Conservation (phyloP, 2,329 filamentous ascomycete genomes). For the Colletotrichum nymphaeae region DNA sequence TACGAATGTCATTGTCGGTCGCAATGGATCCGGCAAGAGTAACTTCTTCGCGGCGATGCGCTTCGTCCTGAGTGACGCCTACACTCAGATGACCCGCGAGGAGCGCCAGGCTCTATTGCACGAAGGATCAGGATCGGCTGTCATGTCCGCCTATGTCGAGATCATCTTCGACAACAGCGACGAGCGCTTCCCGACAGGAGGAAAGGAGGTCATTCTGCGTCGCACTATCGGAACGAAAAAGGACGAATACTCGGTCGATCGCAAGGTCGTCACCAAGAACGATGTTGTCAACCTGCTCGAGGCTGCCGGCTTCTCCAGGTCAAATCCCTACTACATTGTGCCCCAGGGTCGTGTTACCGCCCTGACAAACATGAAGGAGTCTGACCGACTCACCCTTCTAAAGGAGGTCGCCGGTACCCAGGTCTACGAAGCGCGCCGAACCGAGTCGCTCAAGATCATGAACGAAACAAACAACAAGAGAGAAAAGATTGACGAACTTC, state of each 20-base stretch:
- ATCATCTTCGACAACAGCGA: conserved; percentile 99
- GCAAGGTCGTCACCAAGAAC: conserved; percentile 93
- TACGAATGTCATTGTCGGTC: conserved; percentile 97
- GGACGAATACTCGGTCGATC: conserved; percentile 97
- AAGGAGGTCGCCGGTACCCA: conserved; percentile 99
- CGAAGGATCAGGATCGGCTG: conserved; percentile 95
- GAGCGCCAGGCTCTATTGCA: conserved; percentile 97
- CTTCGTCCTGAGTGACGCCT: conserved; percentile 97
- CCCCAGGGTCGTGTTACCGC: conserved; percentile 96
- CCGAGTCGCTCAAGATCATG: conserved; percentile 97
- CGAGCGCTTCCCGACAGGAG: conserved; percentile 93
- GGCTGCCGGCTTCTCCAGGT: conserved; percentile 94
- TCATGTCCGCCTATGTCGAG: conserved; percentile 99
- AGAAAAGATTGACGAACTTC: conserved; percentile 90
- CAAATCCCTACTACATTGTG: conserved; percentile 99
- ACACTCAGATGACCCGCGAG: conserved; percentile 94
- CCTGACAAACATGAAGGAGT: conserved; percentile 98
- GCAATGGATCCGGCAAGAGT: conserved; percentile 99
- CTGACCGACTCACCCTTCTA: conserved; percentile 86
- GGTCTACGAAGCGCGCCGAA: conserved; percentile 91
- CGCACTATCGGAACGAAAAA: conserved; percentile 98
- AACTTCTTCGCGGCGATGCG: conserved; percentile 99
- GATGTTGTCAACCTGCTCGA: conserved; percentile 97
- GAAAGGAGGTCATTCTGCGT: conserved; percentile 88
- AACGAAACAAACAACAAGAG: conserved; percentile 95